Conservation (phyloP, 345 rosid genomes). For the Camelina sativa region DNA sequence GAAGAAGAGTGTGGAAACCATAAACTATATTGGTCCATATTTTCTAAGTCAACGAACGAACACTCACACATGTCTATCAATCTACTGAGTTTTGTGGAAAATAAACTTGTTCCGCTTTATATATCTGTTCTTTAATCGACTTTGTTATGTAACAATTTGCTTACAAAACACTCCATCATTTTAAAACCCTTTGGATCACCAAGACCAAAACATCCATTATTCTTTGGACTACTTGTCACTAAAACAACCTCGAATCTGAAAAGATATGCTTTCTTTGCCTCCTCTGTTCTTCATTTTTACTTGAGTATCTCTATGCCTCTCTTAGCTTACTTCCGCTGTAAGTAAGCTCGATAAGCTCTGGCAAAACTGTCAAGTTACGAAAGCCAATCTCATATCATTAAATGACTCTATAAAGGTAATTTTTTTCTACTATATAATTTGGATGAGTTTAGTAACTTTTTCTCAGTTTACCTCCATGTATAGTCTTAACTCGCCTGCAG, state of each 20-base stretch:
- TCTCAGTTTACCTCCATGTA: conserved; percentile 65
- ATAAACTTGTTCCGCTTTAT: neutral
- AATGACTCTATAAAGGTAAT: neutral
- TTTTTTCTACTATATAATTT: neutral
- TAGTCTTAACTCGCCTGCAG: conserved; percentile 64
- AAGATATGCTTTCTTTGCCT: conserved; percentile 16
- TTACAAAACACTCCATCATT: conserved; percentile 3
- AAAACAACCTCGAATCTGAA: conserved; percentile 11
- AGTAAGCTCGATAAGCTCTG: conserved; percentile 70
- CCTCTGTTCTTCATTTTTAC: conserved; percentile 15
- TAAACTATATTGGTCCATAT: too few relatives aligned
- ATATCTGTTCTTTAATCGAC: neutral
- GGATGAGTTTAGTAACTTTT: conserved; percentile 1
- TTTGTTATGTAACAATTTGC: neutral
- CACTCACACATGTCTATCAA: neutral
- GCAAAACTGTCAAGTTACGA: conserved; percentile 64
- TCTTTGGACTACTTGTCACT: conserved; percentile 24
- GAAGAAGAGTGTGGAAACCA: too few relatives aligned
- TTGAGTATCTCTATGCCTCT: conserved; percentile 13
- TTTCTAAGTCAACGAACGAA: neutral
- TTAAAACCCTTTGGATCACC: conserved; percentile 31
- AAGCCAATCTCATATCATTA: conserved; percentile 15
- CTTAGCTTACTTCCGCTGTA: conserved; percentile 50
- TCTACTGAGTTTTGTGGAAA: neutral
- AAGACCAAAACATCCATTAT: conserved; percentile 17